A percentile compares a stretch with the other conserved stretches of the same genome.
Evolutionary conservation across 352 stramenopile species (phyloP).

Genomic region (Blastocystis sp.): DNA sequence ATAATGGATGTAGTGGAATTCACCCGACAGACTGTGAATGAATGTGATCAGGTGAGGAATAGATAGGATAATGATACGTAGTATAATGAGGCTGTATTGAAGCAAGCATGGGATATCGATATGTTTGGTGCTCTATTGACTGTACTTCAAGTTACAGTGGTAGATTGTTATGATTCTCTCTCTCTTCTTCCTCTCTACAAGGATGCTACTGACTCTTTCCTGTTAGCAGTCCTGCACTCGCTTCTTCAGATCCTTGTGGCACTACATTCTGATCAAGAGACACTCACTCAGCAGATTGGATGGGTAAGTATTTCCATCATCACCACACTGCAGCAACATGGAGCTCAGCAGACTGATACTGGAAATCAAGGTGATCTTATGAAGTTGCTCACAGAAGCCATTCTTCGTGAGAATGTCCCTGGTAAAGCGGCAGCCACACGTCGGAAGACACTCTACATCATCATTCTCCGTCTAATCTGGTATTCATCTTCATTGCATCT

Average conservation of each 20-base stretch:
- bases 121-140: neutral
- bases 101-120: neutral
- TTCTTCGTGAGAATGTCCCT: neutral
- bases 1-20: neutral
- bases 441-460: neutral
- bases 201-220: neutral
- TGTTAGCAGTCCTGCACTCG: neutral
- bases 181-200: neutral
- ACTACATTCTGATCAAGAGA: neutral
- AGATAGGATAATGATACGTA: neutral
- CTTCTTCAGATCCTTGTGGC: neutral
- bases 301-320: neutral
- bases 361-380: neutral
- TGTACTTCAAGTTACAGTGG: neutral
- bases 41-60: neutral
- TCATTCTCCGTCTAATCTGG: conserved; percentile 3
- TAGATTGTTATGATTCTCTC: neutral
- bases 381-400: neutral
- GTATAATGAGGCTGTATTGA: neutral
- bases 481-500: neutral
- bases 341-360: neutral
- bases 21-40: neutral
- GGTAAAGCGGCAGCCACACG: neutral
- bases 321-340: too few species aligned
- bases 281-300: neutral